Base-by-base conservation (phyloP, 192 early-diverging fungal genomes). In the Chytriomyces sp. region DNA sequence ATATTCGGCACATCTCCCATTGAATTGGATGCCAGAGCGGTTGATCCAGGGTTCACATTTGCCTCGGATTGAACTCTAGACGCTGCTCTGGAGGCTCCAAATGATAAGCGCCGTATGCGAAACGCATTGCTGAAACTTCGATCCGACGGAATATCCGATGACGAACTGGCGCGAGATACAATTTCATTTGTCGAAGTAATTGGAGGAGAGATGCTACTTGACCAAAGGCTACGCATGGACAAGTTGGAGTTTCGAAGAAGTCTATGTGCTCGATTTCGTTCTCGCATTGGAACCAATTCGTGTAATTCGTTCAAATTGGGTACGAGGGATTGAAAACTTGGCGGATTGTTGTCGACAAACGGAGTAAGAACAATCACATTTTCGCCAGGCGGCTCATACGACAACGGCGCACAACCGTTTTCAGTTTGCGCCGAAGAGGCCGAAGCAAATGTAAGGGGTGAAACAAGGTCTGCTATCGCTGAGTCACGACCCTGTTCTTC, bases 311-410 rank as follows among this genome's bases (percentile, higher is more conserved):
- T 57, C 53, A 57, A 5, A 57, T 20, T 57, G 20, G 16, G 53
- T 13, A 57, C 53, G 13, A 57, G 1, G 53, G 53, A 57, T 57
- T n/a, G 53, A 57, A 13, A 57, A 20, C 16, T 20, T 57, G 71
- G 71, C 28, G 71, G 71, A 18, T 73, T 73, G 71, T 73, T 73
- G 45, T 73, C 71, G 2, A 62, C 43, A 45, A 73, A 73, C 26
- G 71, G 71, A n/a, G 44, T n/a, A 9, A 73, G 45, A 9, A 43
- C 20, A 48, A 73, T 73, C 59, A 73, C 71, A 62, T 63, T 60
- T 5, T 73, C 71, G 9, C 71, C 71, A 7, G 61, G 71, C 13
- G 69, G 69, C 9, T 43, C 49, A 44, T 70, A 70, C 50, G 69
- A 50, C 6, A 57, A 26, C 50, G 57, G 20, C 8, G 57, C 9